Evolutionary conservation across 306 rosid species (phyloP).

Genomic region (Prunus armeniaca): DNA sequence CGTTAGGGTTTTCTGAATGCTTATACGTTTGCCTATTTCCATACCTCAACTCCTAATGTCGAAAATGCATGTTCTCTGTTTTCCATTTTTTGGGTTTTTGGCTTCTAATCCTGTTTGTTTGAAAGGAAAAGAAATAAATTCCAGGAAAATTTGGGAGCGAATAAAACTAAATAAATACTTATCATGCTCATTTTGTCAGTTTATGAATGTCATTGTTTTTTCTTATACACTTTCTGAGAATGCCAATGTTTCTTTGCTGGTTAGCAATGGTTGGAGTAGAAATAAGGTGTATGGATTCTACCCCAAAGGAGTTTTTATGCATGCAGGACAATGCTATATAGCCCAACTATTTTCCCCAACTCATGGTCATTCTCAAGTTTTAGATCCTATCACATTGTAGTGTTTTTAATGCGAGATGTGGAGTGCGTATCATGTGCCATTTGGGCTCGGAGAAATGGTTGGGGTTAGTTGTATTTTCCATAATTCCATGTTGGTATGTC

Average conservation of each 20-base stretch:
- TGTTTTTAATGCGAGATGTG: too few relatives aligned
- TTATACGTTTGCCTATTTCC: slow-evolving; percentile 15
- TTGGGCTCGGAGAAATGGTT: too few relatives aligned
- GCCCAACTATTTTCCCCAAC: too few relatives aligned
- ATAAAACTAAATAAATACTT: background rate
- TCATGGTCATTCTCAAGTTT: slow-evolving; percentile 10
- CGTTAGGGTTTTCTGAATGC: slow-evolving; percentile 17
- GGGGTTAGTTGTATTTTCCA: too few relatives aligned
- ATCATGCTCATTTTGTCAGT: background rate
- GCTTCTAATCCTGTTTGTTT: slow-evolving; percentile 7
- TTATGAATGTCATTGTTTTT: background rate
- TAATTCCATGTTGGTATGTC: too few relatives aligned
- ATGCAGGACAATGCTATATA: too few relatives aligned
- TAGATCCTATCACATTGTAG: too few relatives aligned
- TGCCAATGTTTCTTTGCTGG: background rate
- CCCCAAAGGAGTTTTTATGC: slow-evolving; percentile 24
- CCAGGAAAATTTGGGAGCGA: background rate
- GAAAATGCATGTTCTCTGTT: background rate
- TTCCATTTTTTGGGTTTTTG: background rate
- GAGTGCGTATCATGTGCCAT: too few relatives aligned
- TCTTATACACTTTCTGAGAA: background rate
- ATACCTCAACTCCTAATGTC: background rate
- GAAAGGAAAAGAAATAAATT: background rate
- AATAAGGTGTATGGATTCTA: slow-evolving; percentile 58
- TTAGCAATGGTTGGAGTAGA: slow-evolving; percentile 39